Evolutionary conservation across 2,329 filamentous ascomycete species (phyloP).

Genomic region (Colletotrichum magnum): DNA sequence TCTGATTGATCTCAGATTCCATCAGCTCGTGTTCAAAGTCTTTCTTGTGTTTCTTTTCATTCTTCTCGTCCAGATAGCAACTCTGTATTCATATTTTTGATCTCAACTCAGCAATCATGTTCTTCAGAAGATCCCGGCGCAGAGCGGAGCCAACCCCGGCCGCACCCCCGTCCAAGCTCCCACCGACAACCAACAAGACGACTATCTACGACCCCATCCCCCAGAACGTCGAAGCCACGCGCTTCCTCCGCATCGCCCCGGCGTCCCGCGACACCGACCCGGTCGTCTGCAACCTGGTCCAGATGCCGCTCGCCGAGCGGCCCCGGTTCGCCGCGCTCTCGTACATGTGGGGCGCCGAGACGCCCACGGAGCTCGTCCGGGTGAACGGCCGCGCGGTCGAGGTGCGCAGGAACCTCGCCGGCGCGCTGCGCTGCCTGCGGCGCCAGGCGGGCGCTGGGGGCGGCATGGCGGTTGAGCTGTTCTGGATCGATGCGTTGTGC

Average conservation of each 20-base stretch:
- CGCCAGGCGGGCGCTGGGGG: neutral
- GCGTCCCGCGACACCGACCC: constrained; percentile 22
- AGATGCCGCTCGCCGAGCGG: constrained; percentile 38
- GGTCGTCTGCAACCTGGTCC: constrained; percentile 36
- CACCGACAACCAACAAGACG: no score
- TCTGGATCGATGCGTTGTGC: constrained; percentile 43
- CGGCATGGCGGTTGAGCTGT: neutral
- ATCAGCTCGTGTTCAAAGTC: no score
- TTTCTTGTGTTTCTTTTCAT: no score
- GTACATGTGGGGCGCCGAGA: constrained; percentile 44
- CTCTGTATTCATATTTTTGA: no score
- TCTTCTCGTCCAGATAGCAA: no score
- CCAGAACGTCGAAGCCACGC: constrained; percentile 25
- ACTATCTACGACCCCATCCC: neutral
- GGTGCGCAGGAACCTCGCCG: constrained; percentile 39
- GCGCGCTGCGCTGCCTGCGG: constrained; percentile 40
- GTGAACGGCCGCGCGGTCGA: constrained; percentile 39
- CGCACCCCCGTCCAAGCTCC: no score
- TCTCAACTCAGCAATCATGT: no score
- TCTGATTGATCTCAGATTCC: no score
- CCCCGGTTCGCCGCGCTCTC: constrained; percentile 45
- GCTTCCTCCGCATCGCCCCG: constrained; percentile 38
- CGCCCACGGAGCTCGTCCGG: constrained; percentile 28
- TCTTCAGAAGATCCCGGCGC: neutral
- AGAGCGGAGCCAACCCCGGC: neutral